Conservation (phyloP, 2,329 filamentous ascomycete species). For the Aspergillus ibericus region DNA sequence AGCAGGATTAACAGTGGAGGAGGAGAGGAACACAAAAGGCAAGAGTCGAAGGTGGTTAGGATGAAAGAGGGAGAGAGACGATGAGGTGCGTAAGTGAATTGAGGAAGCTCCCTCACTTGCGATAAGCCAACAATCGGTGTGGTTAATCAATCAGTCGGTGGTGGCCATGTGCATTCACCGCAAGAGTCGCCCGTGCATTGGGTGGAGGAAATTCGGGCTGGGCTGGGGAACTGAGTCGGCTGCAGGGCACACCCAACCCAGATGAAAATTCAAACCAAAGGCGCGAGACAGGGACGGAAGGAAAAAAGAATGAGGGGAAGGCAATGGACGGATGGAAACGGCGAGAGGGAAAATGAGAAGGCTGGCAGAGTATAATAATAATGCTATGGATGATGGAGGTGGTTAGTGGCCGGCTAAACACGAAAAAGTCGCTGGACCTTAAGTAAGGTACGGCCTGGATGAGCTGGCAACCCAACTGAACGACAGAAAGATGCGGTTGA, state of each 20-base stretch:
- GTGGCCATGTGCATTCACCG: conserved; percentile 6
- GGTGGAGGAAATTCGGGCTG: neutral
- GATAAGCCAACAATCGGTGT: conserved; percentile 12
- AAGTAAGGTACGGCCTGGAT: conserved; percentile 3
- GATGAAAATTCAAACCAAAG: neutral
- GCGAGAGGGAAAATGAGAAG: conserved; percentile 18
- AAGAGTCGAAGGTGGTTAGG: conserved; percentile 11
- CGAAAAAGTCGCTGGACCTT: neutral
- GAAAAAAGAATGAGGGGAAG: conserved; percentile 7
- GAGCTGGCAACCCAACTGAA: conserved; percentile 1
- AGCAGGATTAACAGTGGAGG: neutral
- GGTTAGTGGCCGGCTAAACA: neutral
- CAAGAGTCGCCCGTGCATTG: conserved; percentile 3
- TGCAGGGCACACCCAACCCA: neutral
- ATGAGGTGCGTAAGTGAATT: conserved; percentile 14
- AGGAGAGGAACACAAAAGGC: conserved; percentile 14
- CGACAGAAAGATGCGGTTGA: neutral
- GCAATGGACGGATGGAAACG: neutral
- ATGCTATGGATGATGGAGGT: neutral
- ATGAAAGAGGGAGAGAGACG: conserved; percentile 12
- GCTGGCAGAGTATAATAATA: conserved; percentile 21
- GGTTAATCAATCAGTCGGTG: neutral
- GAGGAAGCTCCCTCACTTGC: conserved; percentile 29
- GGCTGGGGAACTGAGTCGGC: neutral
- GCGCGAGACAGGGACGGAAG: neutral